phyloP scores from a whole-genome alignment of 2,329 filamentous ascomycete species.

The Xylaria sp. region DNA sequence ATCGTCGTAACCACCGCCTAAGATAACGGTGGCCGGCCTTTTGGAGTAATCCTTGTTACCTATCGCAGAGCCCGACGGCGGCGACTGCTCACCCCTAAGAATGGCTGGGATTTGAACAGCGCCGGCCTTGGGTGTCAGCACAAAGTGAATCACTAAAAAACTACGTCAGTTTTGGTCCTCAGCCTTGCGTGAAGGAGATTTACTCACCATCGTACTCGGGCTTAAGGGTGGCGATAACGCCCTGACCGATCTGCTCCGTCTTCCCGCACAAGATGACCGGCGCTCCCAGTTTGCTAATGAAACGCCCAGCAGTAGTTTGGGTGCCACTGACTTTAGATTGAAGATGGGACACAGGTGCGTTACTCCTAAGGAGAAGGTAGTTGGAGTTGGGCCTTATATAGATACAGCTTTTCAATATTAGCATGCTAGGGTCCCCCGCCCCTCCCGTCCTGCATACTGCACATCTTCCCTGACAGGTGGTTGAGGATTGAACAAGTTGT shows the following conservation, averaged over 20 bases:
- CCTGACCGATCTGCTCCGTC: background rate
- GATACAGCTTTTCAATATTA: too few species aligned
- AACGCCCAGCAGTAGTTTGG: too few species aligned
- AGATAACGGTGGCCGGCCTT: conserved; percentile 27
- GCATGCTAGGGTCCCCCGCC: too few species aligned
- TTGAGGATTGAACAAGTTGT: too few species aligned
- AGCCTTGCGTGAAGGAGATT: background rate
- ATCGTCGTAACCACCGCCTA: conserved; percentile 35
- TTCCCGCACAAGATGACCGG: background rate
- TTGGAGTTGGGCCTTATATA: too few species aligned
- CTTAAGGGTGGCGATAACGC: conserved; percentile 21
- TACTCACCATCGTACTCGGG: conserved; percentile 35
- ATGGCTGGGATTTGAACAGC: conserved; percentile 24
- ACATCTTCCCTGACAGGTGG: too few species aligned
- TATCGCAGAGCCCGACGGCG: conserved; percentile 24
- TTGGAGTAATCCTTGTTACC: conserved; percentile 33
- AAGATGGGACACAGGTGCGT: too few species aligned
- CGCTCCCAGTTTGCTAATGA: too few species aligned
- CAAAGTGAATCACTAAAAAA: conserved; percentile 34
- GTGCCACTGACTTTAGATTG: too few species aligned
- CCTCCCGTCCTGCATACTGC: too few species aligned
- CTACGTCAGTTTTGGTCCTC: background rate
- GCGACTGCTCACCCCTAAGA: conserved; percentile 26
- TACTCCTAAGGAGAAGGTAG: too few species aligned
- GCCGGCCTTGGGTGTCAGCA: conserved; percentile 28